These are phyloP conservation scores for Eragrostis curvula DNA, from an alignment of 176 grass and related monocot species.

Conservation along the genomic window DNA sequence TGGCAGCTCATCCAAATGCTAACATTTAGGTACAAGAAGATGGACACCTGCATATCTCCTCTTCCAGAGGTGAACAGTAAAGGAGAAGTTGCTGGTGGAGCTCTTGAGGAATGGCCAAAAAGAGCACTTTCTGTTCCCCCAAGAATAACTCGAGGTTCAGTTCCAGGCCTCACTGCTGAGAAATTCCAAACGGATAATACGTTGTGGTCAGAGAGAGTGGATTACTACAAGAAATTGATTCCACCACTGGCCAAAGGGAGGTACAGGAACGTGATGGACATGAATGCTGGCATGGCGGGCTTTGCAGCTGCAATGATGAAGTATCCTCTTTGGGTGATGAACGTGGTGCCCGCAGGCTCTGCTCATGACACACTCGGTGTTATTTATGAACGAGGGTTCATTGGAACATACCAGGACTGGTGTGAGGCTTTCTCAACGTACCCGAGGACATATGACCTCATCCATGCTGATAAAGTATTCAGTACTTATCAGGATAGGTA, in stretches of 20 bases:
- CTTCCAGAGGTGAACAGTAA: conserved; percentile 60
- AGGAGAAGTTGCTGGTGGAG: conserved; percentile 64
- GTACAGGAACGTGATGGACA: conserved; percentile 89
- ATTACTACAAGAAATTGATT: conserved; percentile 73
- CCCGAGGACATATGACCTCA: conserved; percentile 85
- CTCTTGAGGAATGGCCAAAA: conserved; percentile 75
- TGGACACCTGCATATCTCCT: conserved; percentile 86
- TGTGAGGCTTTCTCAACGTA: conserved; percentile 94
- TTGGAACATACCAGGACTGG: conserved; percentile 85
- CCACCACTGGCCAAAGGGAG: conserved; percentile 61
- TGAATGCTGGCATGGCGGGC: conserved; percentile 63
- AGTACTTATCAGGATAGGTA: conserved; percentile 71
- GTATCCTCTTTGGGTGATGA: conserved; percentile 88
- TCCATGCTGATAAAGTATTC: conserved; percentile 78
- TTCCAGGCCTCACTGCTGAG: conserved; percentile 58
- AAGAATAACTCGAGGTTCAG: conserved; percentile 54
- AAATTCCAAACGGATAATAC: conserved; percentile 69
- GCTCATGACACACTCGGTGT: conserved; percentile 54
- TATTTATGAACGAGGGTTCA: conserved; percentile 83
- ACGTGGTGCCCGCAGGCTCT: conserved; percentile 55
- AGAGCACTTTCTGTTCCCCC: conserved; percentile 64
- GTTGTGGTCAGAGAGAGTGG: conserved; percentile 67
- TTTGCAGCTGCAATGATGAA: conserved; percentile 66
- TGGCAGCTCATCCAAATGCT: conserved; percentile 8
- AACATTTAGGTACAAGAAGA: conserved; percentile 62